Evolutionary conservation across 2,329 filamentous ascomycete species (phyloP), one percentile per base, ranked within the genome.

Genomic region (Aureobasidium musti): DNA sequence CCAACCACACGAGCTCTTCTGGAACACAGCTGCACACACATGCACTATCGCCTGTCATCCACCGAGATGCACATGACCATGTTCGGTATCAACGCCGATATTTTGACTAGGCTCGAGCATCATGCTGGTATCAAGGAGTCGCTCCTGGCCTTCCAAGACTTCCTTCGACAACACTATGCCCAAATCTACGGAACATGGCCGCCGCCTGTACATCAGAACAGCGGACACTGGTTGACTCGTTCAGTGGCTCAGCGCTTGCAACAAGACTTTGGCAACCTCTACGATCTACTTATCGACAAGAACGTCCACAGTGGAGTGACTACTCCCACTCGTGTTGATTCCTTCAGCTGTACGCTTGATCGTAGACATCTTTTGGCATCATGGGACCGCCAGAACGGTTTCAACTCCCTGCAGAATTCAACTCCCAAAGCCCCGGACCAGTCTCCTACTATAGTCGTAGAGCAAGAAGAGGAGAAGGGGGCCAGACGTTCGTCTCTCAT

Each of bases 281-380:
- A 91, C 71, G 88, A 91, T 71, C 90, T 89, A 69, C 78, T 91
- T 1, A 88, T 91, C 19, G 85, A 91, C 74, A 43, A 6, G 8
- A 17, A 45, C 35, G 26, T 45, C 14, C 10, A 28, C 28, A 39
- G 3, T 28, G 30, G 50, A 30, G 14, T 17, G 17, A 17, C 8
- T 13, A 30, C 14, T 23, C 33, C 45, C 21, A 10, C n/a, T 2
- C 10, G 7, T 30, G 54, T 19, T n/a, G 23, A 47, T 19, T 19
- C 43, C 21, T 63, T 63, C 14, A 35, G 33, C 33, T 30, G 45
- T 21, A 13, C 8, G 21, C 28, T 52, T 33, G 21, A 50, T 17
- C 11, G 45, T 8, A 28, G 45, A 26, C 45, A 52, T 6, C 33
- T 63, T 19, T n/a, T 63, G 2, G 21, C n/a, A n/a, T 37, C 33